phyloP scores from a whole-genome alignment of 2,329 filamentous ascomycete genomes.

The Colletotrichum musicola region DNA sequence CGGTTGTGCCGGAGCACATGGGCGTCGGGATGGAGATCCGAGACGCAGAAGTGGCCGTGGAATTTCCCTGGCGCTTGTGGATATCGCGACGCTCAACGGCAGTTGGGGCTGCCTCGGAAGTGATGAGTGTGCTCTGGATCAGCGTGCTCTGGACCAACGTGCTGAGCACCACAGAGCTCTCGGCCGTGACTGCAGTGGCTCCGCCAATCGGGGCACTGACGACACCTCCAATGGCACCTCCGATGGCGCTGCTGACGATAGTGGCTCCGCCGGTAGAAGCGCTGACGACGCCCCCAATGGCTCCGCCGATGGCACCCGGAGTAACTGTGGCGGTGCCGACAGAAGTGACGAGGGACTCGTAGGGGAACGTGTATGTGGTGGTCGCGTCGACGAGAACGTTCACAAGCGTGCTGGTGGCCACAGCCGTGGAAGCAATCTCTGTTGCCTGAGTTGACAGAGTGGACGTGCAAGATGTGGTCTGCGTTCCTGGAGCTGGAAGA shows the following conservation, averaged over 20 bases:
- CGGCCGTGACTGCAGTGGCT: background rate
- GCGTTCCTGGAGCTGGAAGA: conserved; percentile 4
- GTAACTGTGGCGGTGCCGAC: conserved; percentile 47
- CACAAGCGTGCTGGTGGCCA: conserved; percentile 54
- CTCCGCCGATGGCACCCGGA: conserved; percentile 25
- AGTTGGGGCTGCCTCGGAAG: conserved; percentile 10
- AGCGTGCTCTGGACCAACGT: conserved; percentile 42
- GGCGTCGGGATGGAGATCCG: conserved; percentile 31
- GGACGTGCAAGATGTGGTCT: conserved; percentile 18
- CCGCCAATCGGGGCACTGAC: background rate
- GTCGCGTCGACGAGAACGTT: conserved; percentile 54
- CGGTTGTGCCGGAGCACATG: conserved; percentile 39
- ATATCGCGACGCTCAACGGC: conserved; percentile 10
- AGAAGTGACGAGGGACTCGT: conserved; percentile 36
- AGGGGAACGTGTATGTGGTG: conserved; percentile 52
- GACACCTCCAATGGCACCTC: background rate
- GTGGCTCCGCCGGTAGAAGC: background rate
- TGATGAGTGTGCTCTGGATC: conserved; percentile 25
- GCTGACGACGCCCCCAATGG: background rate
- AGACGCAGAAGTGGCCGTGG: conserved; percentile 13
- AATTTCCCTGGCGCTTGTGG: conserved; percentile 21
- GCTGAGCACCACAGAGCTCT: conserved; percentile 43
- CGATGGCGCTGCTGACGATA: conserved; percentile 24
- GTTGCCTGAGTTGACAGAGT: background rate
- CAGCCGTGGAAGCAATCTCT: conserved; percentile 17